phyloP scores from a whole-genome alignment of 1,139 yeast genomes.

The Barnettozyma hawaiiensis region DNA sequence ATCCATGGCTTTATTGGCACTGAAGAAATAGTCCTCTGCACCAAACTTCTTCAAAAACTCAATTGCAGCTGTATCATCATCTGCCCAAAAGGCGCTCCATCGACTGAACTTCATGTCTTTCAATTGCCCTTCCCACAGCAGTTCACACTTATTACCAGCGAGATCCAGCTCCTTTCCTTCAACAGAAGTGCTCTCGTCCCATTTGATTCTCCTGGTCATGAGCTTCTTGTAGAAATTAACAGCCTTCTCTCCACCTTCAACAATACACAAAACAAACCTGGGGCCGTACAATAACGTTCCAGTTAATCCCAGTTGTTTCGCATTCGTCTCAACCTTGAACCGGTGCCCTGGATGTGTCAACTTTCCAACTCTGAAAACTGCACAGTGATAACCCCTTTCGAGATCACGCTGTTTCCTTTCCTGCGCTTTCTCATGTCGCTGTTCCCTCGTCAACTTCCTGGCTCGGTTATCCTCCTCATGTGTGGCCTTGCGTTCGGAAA shows the following conservation, averaged over 20 bases:
- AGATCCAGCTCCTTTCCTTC: constrained; percentile 33
- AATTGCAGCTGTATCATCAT: constrained; percentile 47
- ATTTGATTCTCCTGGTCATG: constrained; percentile 56
- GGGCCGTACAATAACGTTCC: constrained; percentile 46
- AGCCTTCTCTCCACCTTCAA: constrained; percentile 65
- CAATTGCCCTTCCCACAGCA: constrained; percentile 77
- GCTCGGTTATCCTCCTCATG: constrained; percentile 61
- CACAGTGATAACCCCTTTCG: constrained; percentile 49
- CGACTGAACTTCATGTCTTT: constrained; percentile 47
- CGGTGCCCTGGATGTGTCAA: constrained; percentile 61
- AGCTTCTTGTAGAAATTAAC: constrained; percentile 59
- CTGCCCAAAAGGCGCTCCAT: constrained; percentile 41
- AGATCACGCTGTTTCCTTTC: constrained; percentile 45
- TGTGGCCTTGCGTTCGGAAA: constrained; percentile 51
- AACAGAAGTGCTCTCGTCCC: constrained; percentile 46
- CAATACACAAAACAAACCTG: constrained; percentile 55
- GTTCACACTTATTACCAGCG: constrained; percentile 42
- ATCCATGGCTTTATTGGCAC: constrained; percentile 23
- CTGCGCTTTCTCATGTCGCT: constrained; percentile 41
- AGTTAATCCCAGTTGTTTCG: constrained; percentile 58
- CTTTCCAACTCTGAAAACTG: constrained; percentile 53
- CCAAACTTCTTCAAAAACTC: constrained; percentile 45
- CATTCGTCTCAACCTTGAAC: constrained; percentile 73
- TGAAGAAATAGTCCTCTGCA: constrained; percentile 58
- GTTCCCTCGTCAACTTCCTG: constrained; percentile 57